Percentiles rank a stretch among this genome's conserved stretches.
phyloP scores from a whole-genome alignment of 1,284 basidiomycete species.

The Naganishia sp. region DNA sequence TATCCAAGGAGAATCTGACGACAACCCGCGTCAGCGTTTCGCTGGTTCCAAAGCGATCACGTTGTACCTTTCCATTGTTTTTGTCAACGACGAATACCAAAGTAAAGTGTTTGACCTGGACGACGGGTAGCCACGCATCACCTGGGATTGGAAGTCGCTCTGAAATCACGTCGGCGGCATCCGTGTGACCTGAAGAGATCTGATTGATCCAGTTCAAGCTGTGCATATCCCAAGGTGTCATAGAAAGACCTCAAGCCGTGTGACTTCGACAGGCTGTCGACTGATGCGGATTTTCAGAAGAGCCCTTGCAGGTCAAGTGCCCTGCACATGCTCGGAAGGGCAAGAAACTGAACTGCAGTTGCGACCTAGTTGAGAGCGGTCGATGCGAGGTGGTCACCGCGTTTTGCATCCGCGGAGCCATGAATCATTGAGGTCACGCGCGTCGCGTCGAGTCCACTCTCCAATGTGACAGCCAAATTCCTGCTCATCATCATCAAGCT shows the following conservation, averaged over 20 bases:
- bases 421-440: not conserved
- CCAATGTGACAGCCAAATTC: slow-evolving; percentile 17
- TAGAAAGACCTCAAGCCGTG: not conserved
- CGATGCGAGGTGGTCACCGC: not conserved
- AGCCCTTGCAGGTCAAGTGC: no score
- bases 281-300: no score
- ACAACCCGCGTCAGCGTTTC: not conserved
- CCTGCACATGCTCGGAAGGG: no score
- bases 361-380: not conserved
- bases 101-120: slow-evolving; percentile 1
- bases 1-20: slow-evolving; percentile 12
- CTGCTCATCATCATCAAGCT: not conserved
- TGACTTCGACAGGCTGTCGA: no score
- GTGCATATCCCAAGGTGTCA: not conserved
- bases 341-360: not conserved
- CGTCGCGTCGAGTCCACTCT: slow-evolving; percentile 7
- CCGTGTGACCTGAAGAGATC: not conserved
- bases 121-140: slow-evolving; percentile 5
- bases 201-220: slow-evolving; percentile 3
- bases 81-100: slow-evolving; percentile 15
- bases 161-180: slow-evolving; percentile 7
- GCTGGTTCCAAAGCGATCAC: not conserved
- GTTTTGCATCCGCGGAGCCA: slow-evolving; percentile 12
- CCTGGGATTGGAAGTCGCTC: not conserved
- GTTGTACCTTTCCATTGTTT: not conserved